phyloP scores from a whole-genome alignment of 495 filamentous ascomycete genomes.

The Pyrenula aspistea region DNA sequence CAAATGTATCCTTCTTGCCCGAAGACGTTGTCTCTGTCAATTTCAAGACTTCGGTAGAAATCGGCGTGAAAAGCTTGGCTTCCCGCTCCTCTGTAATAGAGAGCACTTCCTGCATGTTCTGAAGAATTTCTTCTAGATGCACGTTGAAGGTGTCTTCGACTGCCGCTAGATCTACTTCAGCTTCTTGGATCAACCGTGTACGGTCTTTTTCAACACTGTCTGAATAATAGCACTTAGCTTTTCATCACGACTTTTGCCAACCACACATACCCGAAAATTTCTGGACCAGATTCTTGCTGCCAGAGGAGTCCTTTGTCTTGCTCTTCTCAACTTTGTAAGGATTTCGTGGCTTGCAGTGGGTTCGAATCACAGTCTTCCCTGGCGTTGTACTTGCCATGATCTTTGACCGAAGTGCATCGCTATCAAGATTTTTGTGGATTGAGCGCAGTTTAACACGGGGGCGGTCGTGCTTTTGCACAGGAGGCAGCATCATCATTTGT shows the following conservation, averaged over 20 bases:
- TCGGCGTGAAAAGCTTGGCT: not conserved
- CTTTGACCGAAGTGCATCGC: slow-evolving; percentile 6
- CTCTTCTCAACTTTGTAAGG: slow-evolving; percentile 2
- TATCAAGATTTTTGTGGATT: not conserved
- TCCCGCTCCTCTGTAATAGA: slow-evolving; percentile 1
- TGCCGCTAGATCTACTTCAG: slow-evolving; percentile 3
- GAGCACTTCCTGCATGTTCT: not conserved
- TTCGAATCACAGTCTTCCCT: slow-evolving; percentile 14
- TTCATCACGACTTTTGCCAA: not conserved
- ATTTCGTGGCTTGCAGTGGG: slow-evolving; percentile 2
- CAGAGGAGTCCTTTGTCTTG: not conserved
- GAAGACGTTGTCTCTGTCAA: not conserved
- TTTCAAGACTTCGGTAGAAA: slow-evolving; percentile 7
- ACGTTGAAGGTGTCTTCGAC: not conserved
- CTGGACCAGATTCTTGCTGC: not conserved
- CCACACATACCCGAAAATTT: not conserved
- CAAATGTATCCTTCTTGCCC: slow-evolving; percentile 4
- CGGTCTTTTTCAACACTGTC: not conserved
- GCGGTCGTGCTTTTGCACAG: not conserved
- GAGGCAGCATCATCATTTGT: not conserved
- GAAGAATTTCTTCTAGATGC: not conserved
- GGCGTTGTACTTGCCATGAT: slow-evolving; percentile 1
- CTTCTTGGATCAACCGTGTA: not conserved
- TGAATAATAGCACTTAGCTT: not conserved
- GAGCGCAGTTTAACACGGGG: not conserved